Percentiles rank a stretch among this genome's conserved stretches.
Evolutionary conservation across 768 basidiomycete species (phyloP).

Genomic region (Lentinus tigrinus): DNA sequence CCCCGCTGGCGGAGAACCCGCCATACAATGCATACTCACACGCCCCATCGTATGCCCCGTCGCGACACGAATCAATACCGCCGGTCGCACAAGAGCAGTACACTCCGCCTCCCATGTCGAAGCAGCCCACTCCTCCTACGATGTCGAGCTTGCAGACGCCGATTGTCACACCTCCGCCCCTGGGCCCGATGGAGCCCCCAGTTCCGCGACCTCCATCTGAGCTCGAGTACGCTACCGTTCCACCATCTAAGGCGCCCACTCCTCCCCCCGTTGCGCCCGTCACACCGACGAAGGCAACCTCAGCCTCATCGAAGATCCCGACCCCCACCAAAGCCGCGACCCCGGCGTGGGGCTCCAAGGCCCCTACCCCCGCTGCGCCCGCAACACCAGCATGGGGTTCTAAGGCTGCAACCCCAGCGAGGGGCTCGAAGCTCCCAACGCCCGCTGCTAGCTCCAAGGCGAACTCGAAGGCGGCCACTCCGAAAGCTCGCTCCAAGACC

Average conservation of each 20-base stretch:
- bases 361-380: background rate
- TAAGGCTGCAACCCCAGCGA: slow-evolving; percentile 10
- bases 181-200: background rate
- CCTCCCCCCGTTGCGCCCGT: background rate
- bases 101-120: slow-evolving; percentile 1
- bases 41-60: background rate
- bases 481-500: slow-evolving; percentile 16
- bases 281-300: background rate
- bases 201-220: slow-evolving; percentile 5
- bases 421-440: slow-evolving; percentile 20
- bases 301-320: background rate
- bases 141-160: slow-evolving; percentile 11
- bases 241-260: background rate
- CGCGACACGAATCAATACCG: slow-evolving; percentile 5
- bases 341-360: slow-evolving; percentile 2
- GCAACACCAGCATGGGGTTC: slow-evolving; percentile 14
- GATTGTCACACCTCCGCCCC: slow-evolving; percentile 3
- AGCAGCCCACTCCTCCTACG: background rate
- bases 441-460: slow-evolving; percentile 17
- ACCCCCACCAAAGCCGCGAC: slow-evolving; percentile 1
- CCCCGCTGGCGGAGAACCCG: slow-evolving; percentile 15
- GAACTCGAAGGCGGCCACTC: slow-evolving; percentile 21
- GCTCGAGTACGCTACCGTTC: slow-evolving; percentile 4
- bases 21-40: slow-evolving; percentile 14
- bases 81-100: background rate